Percentiles rank a stretch among this genome's conserved stretches.
These are phyloP conservation scores for Blastocystis sp. DNA, from an alignment of 352 stramenopile species.

Conservation along the genomic window DNA sequence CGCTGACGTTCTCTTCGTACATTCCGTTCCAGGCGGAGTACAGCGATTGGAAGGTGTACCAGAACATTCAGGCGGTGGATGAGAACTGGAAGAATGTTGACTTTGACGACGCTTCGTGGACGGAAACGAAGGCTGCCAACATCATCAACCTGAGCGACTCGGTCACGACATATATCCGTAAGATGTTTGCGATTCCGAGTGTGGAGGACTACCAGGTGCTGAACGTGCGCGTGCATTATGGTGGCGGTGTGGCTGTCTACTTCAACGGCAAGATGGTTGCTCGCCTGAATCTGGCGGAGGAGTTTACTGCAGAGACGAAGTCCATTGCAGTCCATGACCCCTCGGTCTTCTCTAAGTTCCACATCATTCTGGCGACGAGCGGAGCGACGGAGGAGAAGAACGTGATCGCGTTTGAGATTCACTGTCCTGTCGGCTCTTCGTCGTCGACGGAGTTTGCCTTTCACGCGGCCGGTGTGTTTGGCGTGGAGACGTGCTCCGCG, in stretches of 20 bases:
- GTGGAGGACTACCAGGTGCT: slow-evolving; percentile 18
- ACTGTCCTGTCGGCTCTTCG: not conserved
- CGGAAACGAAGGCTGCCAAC: not conserved
- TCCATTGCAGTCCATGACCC: not conserved
- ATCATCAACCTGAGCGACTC: not conserved
- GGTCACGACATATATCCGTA: not conserved
- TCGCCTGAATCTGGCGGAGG: not conserved
- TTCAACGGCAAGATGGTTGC: not conserved
- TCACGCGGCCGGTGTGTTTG: not conserved
- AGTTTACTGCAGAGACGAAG: not conserved
- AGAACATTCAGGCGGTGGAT: not conserved
- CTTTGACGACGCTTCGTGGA: not conserved
- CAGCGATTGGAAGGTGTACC: not conserved
- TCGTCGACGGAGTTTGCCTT: not conserved
- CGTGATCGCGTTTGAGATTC: not conserved
- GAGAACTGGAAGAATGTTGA: not conserved
- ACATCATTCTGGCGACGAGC: not conserved
- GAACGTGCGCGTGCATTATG: not conserved
- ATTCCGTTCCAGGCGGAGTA: not conserved
- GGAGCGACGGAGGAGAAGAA: not conserved
- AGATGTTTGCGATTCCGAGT: not conserved
- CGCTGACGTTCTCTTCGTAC: not conserved
- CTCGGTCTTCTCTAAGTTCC: slow-evolving; percentile 4
- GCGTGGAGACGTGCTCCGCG: not conserved
- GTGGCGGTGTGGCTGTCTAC: not conserved